Conservation (phyloP, 345 rosid genomes). For the Euphorbia lathyris region DNA sequence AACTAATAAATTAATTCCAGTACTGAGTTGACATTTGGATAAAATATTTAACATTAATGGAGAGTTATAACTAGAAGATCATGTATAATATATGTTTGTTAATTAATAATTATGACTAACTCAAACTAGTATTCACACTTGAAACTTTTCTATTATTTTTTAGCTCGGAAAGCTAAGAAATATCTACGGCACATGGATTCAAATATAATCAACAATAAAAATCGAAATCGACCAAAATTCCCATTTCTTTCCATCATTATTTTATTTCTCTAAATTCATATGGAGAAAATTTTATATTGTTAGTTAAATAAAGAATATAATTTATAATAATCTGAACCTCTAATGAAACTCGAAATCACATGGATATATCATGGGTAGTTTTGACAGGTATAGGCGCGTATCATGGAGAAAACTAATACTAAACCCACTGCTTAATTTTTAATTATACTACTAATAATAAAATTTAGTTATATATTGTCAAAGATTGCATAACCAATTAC, state of each 20-base stretch:
- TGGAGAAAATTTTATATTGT: neutral
- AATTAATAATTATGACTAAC: neutral
- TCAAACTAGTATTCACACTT: neutral
- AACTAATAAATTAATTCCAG: constrained; percentile 12
- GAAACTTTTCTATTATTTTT: neutral
- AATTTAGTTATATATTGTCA: neutral
- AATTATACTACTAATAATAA: neutral
- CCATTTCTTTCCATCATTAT: constrained; percentile 13
- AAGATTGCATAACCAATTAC: neutral
- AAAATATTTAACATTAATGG: neutral
- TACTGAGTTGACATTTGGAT: constrained; percentile 27
- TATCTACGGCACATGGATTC: neutral
- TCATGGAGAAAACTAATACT: constrained; percentile 31
- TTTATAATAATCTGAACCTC: neutral
- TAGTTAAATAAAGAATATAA: neutral
- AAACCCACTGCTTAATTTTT: neutral
- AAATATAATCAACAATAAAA: constrained; percentile 18
- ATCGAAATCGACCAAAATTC: constrained; percentile 39
- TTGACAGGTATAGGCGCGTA: constrained; percentile 55
- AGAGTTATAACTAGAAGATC: neutral
- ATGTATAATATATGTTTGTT: neutral
- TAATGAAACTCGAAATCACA: constrained; percentile 41
- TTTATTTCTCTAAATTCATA: neutral
- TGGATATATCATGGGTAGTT: constrained; percentile 67
- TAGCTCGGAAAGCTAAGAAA: constrained; percentile 12